Base-by-base conservation (phyloP, 2,329 filamentous ascomycete species). In the Pseudocercospora crystallina region DNA sequence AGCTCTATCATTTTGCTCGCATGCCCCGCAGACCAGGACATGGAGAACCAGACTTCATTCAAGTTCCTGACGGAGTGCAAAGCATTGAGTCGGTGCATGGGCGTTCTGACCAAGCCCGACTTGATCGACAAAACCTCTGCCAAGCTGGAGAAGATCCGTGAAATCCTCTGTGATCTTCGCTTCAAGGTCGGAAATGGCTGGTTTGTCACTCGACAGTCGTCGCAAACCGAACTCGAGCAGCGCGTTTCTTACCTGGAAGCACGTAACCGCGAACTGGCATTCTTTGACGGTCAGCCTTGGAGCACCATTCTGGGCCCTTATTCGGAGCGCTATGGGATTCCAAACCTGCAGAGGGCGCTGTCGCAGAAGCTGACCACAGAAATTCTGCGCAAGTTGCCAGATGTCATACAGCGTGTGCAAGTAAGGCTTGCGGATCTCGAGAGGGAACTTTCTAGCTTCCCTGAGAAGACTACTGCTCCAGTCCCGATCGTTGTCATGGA, bases 91-190 rank as follows among this genome's bases (percentile, higher is more conserved):
- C 68, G 75, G 1, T 72, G 67, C 26, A 65, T 76, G 11, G 69
- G 73, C 0, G 87, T 95, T 0, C 76, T 96, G 12, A 96, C 90
- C 0, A 96, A 95, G 62, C 90, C 90, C 0, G 91, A 96, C 55
- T 78, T 87, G 0, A 70, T 90, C 0, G 74, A 77, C 1, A 72
- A 38, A 69, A 0, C 1, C 71, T 26, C 70, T 0, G 72, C 81
- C 1, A 53, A 49, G 1, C 35, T 53, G 3, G 3, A 11, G 2
- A 44, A 33, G 14, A 43, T 64, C 15, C 14, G 58, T 7, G 34
- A 39, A 1, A 57, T 69, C 13, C 75, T 95, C 4, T 72, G 75
- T 0, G 82, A 83, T 0, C 65, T 80, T 2, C 79, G 80, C 2
- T 89, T 88, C 52, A 63, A 66, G 0, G 79, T 91, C 0, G 85